Conservation (phyloP, 768 basidiomycete species). For the Terana coerulea region DNA sequence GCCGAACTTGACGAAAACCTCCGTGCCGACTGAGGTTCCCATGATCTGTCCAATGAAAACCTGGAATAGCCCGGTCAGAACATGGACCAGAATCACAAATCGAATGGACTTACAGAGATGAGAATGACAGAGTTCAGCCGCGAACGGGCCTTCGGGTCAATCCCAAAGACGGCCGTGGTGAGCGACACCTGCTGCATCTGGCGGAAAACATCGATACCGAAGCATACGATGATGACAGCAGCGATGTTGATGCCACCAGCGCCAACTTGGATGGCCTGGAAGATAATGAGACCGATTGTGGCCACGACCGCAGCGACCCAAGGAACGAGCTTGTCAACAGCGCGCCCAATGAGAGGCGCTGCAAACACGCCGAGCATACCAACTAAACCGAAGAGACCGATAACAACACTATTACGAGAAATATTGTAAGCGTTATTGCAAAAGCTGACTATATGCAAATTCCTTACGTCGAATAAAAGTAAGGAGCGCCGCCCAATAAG, state of each 20-base stretch:
- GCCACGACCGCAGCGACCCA: slow-evolving; percentile 70
- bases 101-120: slow-evolving; percentile 43
- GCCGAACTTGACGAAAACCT: slow-evolving; percentile 61
- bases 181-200: slow-evolving; percentile 68
- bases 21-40: slow-evolving; percentile 69
- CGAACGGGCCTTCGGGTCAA: slow-evolving; percentile 25
- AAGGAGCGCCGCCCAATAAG: slow-evolving; percentile 68
- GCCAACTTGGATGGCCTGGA: slow-evolving; percentile 58
- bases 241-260: slow-evolving; percentile 66
- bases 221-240: slow-evolving; percentile 62
- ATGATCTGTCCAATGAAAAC: slow-evolving; percentile 75
- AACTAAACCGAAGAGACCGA: slow-evolving; percentile 44
- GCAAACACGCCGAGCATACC: slow-evolving; percentile 55
- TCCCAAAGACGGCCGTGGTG: slow-evolving; percentile 45
- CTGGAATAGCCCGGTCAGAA: slow-evolving; percentile 13
- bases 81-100: neutral
- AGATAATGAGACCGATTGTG: slow-evolving; percentile 40
- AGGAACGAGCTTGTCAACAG: slow-evolving; percentile 64
- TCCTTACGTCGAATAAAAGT: slow-evolving; percentile 62
- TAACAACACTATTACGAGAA: slow-evolving; percentile 30
- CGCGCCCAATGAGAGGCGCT: slow-evolving; percentile 61
- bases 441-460: slow-evolving; percentile 2
- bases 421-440: neutral
- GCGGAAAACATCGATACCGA: slow-evolving; percentile 63
- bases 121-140: slow-evolving; percentile 73